These are phyloP conservation scores for Penicillium steckii DNA, from an alignment of 495 filamentous ascomycete genomes.

Conservation along the genomic window DNA sequence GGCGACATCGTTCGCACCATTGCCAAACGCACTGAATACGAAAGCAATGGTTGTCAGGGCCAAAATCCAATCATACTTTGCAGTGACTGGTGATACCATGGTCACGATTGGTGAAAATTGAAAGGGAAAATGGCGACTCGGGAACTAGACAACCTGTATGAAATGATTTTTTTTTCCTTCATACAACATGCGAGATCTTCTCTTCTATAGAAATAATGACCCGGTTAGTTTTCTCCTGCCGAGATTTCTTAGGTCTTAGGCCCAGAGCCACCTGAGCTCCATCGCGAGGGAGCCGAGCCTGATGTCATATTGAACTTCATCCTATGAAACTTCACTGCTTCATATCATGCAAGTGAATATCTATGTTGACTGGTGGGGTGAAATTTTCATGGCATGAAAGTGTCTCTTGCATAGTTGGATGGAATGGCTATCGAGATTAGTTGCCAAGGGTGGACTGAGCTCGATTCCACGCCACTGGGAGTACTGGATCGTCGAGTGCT, in stretches of 20 bases:
- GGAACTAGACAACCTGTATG: no score
- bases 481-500: neutral
- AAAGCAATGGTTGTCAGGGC: constrained; percentile 46
- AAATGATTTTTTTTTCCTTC: no score
- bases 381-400: neutral
- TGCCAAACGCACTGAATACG: constrained; percentile 42
- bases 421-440: neutral
- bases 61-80: constrained; percentile 50
- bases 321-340: no score
- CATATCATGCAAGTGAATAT: no score
- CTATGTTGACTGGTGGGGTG: neutral
- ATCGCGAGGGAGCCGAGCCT: no score
- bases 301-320: no score
- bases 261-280: no score
- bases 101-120: neutral
- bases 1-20: constrained; percentile 49
- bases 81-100: constrained; percentile 13
- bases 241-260: no score
- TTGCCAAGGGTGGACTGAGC: neutral
- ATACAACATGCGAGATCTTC: no score
- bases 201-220: no score
- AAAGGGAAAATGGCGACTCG: neutral
- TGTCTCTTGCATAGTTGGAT: neutral
- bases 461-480: neutral
- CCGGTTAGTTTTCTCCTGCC: no score